phyloP scores from a whole-genome alignment of 768 basidiomycete genomes.

The Suillus hirtellus region DNA sequence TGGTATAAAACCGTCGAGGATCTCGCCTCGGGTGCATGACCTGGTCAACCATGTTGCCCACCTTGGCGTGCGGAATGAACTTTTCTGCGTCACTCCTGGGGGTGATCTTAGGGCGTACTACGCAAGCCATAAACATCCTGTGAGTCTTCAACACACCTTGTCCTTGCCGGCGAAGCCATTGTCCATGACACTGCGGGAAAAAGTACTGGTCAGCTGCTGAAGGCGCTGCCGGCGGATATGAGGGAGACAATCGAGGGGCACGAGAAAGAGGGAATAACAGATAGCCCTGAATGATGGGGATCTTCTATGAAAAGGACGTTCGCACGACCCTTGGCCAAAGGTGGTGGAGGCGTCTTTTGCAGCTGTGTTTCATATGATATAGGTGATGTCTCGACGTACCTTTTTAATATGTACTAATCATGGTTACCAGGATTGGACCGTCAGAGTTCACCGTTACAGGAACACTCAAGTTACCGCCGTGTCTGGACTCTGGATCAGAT shows the following conservation, averaged over 20 bases:
- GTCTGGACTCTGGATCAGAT: conserved; percentile 40
- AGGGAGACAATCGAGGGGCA: conserved; percentile 20
- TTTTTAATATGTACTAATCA: neutral
- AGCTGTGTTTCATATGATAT: conserved; percentile 16
- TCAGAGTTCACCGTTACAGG: conserved; percentile 38
- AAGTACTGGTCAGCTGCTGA: conserved; percentile 20
- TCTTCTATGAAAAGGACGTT: conserved; percentile 30
- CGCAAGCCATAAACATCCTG: conserved; percentile 30
- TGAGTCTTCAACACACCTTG: conserved; percentile 33
- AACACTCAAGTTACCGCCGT: conserved; percentile 41
- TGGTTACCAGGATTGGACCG: conserved; percentile 10
- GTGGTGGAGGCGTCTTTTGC: conserved; percentile 23
- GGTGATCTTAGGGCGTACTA: conserved; percentile 45
- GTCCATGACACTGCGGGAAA: conserved; percentile 23
- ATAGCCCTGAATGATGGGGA: conserved; percentile 23
- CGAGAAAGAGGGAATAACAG: conserved; percentile 27
- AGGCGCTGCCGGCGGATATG: conserved; percentile 23
- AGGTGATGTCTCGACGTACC: conserved; percentile 13
- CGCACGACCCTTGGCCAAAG: conserved; percentile 33
- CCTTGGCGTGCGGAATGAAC: conserved; percentile 39
- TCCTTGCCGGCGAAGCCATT: conserved; percentile 30
- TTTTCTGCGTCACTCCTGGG: conserved; percentile 53
- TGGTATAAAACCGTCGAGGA: too few species aligned
- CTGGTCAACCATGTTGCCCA: conserved; percentile 44
- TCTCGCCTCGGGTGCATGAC: conserved; percentile 27